Base-by-base conservation (phyloP, 2,329 filamentous ascomycete species). In the Ophiostoma himal-ulmi region DNA sequence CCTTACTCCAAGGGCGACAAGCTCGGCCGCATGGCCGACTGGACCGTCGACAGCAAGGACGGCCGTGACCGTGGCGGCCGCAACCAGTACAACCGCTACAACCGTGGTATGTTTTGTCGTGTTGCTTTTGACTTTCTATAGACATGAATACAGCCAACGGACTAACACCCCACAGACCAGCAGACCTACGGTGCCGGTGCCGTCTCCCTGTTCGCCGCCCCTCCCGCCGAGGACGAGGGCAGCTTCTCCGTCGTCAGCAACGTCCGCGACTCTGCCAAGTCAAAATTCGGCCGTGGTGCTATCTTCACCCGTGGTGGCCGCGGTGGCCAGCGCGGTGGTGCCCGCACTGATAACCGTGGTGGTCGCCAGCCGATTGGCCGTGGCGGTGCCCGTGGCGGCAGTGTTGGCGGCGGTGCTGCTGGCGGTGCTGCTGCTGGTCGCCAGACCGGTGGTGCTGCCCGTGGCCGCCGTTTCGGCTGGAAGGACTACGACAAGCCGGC, bases 1-100 rank as follows among this genome's bases (percentile, higher is more conserved):
- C 95, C 95, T 73, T 99, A 95, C 85, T 97, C 94, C 75, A 99
- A 99, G 83, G 93, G 93, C 79, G 95, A 99, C 85, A 98, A 97
- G 86, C 86, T 99, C 72, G 95, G 95, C 78, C 94, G 95, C 80
- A 98, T 99, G 94, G 95, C 95, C 73, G 95, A 99, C 85, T 99
- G 95, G 95, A 96, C 94, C 22, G 79, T 89, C 67, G 95, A 97
- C 79, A 89, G 91, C 80, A 97, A 97, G 83, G 92, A 95, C 75
- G 83, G 86, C 72, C 85, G 93, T 77, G 87, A 85, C 68, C 85
- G 88, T 72, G 91, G 91, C 75, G 92, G 93, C 73, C 86, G 94
- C 79, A 89, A 91, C 80, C 92, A 95, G 79, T 98, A 96, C 81
- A 93, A 94, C 81, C 87, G 94, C 76, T 95, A 94, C 81, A 97